Percentiles rank a stretch among this genome's conserved stretches.
Conservation (phyloP, 164 flowering plant species). For the Saururus chinensis region DNA sequence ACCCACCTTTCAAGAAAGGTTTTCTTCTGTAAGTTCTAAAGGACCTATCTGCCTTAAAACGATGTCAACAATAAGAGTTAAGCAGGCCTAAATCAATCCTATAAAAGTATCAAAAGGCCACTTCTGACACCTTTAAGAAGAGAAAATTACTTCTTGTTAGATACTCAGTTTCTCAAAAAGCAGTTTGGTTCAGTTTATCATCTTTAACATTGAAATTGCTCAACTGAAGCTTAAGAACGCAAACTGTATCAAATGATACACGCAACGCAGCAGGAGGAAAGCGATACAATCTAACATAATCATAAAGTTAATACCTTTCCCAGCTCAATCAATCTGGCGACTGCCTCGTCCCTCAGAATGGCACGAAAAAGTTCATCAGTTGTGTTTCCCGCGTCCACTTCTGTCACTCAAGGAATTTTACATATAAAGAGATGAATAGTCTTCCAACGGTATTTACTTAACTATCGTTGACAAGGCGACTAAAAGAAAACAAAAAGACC, state of each 20-base stretch:
- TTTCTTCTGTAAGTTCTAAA: too few species aligned
- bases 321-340: slow-evolving; percentile 56
- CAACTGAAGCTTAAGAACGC: background rate
- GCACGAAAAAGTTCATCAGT: slow-evolving; percentile 27
- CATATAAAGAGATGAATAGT: background rate
- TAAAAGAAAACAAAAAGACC: background rate
- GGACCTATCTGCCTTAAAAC: too few species aligned
- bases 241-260: background rate
- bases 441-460: background rate
- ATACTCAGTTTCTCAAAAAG: too few species aligned
- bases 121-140: too few species aligned
- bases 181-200: too few species aligned
- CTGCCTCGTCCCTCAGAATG: slow-evolving; percentile 75
- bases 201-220: too few species aligned
- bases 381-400: slow-evolving; percentile 18
- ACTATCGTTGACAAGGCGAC: too few species aligned
- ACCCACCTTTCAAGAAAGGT: too few species aligned
- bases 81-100: too few species aligned
- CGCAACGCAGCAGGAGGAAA: background rate
- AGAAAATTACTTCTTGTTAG: too few species aligned
- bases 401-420: background rate
- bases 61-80: too few species aligned
- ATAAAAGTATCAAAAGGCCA: too few species aligned
- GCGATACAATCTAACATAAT: background rate
- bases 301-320: slow-evolving; percentile 48